A percentile compares a stretch with the other conserved stretches of the same genome.
These are phyloP conservation scores for Cryptosporidium xiaoi DNA, from an alignment of 169 alveolate species.

Conservation along the genomic window DNA sequence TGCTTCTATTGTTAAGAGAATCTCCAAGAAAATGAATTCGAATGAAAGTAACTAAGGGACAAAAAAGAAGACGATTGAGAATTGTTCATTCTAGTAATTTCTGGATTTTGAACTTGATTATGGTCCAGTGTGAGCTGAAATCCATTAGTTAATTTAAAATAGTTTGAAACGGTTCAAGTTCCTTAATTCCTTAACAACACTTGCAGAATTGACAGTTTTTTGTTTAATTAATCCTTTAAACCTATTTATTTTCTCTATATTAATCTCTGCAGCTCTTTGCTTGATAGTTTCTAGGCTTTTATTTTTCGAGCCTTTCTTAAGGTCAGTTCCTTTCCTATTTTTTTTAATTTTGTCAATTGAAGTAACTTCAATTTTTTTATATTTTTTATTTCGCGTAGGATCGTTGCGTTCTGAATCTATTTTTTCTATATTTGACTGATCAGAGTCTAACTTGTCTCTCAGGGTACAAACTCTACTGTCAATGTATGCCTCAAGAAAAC, in stretches of 20 bases:
- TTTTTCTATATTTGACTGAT: no score
- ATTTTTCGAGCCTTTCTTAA: neutral
- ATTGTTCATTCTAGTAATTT: neutral
- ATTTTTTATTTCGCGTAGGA: no score
- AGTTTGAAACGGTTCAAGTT: neutral
- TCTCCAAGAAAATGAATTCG: neutral
- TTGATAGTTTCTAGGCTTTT: conserved; percentile 9
- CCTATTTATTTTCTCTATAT: conserved; percentile 6
- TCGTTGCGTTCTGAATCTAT: no score
- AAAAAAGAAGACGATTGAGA: conserved; percentile 9
- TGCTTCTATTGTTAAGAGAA: neutral
- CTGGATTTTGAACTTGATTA: neutral
- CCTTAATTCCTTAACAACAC: conserved; percentile 12
- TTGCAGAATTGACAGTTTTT: conserved; percentile 11
- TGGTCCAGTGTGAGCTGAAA: neutral
- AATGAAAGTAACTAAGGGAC: neutral
- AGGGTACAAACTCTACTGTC: neutral
- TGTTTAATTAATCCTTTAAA: neutral
- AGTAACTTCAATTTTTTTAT: neutral
- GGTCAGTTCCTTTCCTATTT: neutral
- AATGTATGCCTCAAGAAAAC: neutral
- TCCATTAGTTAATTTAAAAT: no score
- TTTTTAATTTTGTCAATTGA: neutral
- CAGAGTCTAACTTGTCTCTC: neutral
- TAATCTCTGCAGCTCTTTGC: conserved; percentile 58